Percentiles rank a stretch among this genome's conserved stretches.
These are phyloP conservation scores for Aureobasidium leucospermi DNA, from an alignment of 2,329 filamentous ascomycete species.

Conservation along the genomic window DNA sequence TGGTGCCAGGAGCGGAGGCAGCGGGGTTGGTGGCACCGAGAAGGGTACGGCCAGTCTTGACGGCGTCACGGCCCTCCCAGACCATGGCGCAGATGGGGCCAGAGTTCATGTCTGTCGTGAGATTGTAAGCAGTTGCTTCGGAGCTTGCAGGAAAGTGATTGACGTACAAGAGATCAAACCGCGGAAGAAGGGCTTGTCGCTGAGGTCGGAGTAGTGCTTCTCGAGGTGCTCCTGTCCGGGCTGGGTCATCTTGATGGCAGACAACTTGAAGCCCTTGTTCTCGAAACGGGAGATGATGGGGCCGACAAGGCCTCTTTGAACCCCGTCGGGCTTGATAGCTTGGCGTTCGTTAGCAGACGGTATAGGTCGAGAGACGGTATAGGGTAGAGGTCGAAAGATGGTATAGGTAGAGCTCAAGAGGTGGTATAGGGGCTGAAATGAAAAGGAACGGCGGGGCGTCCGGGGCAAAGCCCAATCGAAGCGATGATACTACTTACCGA, in stretches of 20 bases:
- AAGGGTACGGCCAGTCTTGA: conserved; percentile 95
- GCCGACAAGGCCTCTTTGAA: conserved; percentile 97
- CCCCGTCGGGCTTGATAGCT: conserved; percentile 93
- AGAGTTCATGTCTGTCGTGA: conserved; percentile 75
- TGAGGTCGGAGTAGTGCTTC: conserved; percentile 93
- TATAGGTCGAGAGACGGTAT: background rate
- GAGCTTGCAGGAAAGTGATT: background rate
- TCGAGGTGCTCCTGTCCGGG: conserved; percentile 90
- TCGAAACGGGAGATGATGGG: conserved; percentile 98
- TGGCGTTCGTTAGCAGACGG: conserved; percentile 13
- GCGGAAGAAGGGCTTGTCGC: conserved; percentile 92
- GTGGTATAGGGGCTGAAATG: background rate
- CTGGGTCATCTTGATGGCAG: conserved; percentile 78
- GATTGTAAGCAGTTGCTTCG: conserved; percentile 19
- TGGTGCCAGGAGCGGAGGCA: conserved; percentile 90
- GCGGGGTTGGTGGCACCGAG: conserved; percentile 99
- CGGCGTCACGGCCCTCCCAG: conserved; percentile 97
- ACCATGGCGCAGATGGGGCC: conserved; percentile 99
- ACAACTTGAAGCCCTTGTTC: conserved; percentile 97
- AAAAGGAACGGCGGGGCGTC: background rate
- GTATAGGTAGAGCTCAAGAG: background rate
- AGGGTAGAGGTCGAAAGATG: background rate
- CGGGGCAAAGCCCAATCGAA: too few relatives aligned
- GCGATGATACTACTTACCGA: background rate
- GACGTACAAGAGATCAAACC: conserved; percentile 82